These are phyloP conservation scores for Podila minutissima DNA, from an alignment of 192 early-diverging fungal species.

Conservation along the genomic window DNA sequence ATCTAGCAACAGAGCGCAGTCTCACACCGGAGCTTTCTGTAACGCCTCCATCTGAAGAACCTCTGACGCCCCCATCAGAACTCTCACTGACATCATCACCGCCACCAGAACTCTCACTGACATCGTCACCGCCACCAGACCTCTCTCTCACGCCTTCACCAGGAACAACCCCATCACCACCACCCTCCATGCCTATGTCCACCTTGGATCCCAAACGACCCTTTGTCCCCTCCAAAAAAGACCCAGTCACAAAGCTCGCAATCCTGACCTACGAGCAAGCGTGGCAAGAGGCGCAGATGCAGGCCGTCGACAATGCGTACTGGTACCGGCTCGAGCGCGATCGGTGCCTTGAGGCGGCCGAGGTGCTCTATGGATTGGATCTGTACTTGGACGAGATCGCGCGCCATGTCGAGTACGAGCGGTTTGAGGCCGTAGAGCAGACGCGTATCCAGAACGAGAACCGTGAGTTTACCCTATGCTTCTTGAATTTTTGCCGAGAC, in stretches of 20 bases:
- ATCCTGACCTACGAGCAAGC: neutral
- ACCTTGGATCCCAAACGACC: no score
- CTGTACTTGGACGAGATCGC: conserved; percentile 12
- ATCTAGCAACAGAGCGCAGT: neutral
- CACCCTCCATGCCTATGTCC: no score
- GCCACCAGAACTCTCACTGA: no score
- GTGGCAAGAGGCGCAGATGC: neutral
- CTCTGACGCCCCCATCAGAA: no score
- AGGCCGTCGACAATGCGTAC: conserved; percentile 24
- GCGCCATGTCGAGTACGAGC: conserved; percentile 25
- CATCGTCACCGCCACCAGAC: no score
- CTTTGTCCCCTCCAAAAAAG: no score
- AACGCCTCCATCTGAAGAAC: no score
- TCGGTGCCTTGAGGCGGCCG: conserved; percentile 1
- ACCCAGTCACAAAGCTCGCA: no score
- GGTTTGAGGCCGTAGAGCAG: conserved; percentile 8
- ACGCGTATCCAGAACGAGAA: conserved; percentile 20
- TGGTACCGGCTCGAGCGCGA: conserved; percentile 22
- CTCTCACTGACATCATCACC: no score
- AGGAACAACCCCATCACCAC: no score
- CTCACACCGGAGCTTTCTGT: neutral
- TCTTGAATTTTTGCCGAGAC: no score
- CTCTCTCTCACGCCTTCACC: no score
- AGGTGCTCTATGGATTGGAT: conserved; percentile 20
- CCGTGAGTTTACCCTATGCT: conserved; percentile 2